A percentile compares a stretch with the other conserved stretches of the same genome.
phyloP scores from a whole-genome alignment of 1,139 yeast genomes.

The Nakaseomyces uthaithaninus region DNA sequence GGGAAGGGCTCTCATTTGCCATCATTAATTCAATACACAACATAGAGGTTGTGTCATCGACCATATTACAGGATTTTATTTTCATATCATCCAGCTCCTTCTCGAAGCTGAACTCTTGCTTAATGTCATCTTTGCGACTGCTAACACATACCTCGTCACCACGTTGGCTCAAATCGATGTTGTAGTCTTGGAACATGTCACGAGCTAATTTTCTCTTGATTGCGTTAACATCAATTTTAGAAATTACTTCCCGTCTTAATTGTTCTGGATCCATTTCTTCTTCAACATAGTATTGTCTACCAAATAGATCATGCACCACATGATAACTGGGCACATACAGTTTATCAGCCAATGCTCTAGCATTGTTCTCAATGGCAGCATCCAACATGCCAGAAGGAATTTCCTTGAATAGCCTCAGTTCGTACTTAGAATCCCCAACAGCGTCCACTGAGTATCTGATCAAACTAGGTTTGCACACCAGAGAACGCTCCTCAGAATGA shows the following conservation, averaged over 20 bases:
- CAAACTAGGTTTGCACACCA: neutral
- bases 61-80: neutral
- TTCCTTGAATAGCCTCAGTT: constrained; percentile 18
- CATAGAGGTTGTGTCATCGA: neutral
- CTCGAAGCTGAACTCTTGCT: constrained; percentile 19
- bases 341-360: constrained; percentile 13
- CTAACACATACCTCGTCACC: constrained; percentile 20
- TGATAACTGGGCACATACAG: constrained; percentile 19
- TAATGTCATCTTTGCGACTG: constrained; percentile 19
- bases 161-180: constrained; percentile 23
- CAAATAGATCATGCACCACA: constrained; percentile 25
- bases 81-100: neutral
- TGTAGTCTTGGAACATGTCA: constrained; percentile 23
- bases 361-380: constrained; percentile 14
- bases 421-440: constrained; percentile 9
- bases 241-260: constrained; percentile 17
- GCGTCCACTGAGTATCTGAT: neutral
- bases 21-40: neutral
- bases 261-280: constrained; percentile 17
- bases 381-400: constrained; percentile 14
- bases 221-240: constrained; percentile 17
- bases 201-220: constrained; percentile 23
- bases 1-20: no score
- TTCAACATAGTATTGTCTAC: constrained; percentile 24
- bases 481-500: no score